phyloP scores from a whole-genome alignment of 257 asterid genomes.

The Solanum medicagineum region DNA sequence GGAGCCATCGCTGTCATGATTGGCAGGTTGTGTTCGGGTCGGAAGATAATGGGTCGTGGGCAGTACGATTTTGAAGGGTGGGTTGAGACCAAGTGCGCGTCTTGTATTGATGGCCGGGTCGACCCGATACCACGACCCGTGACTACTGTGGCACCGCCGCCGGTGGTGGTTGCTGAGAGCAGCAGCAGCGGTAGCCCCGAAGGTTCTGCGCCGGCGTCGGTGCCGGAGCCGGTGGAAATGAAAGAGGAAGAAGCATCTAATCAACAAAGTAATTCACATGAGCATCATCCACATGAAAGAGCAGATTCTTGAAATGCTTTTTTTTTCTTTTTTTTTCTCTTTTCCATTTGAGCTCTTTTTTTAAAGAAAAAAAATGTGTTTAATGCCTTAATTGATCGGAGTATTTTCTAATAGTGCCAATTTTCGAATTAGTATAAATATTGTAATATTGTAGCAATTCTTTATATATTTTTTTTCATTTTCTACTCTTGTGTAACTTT shows the following conservation, averaged over 20 bases:
- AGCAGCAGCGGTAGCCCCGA: conserved; percentile 19
- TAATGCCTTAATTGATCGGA: neutral
- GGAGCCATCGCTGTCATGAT: conserved; percentile 71
- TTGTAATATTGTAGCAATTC: conserved; percentile 17
- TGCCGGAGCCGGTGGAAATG: conserved; percentile 14
- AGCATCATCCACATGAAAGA: conserved; percentile 15
- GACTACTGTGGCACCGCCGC: neutral
- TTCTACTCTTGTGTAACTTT: too few relatives aligned
- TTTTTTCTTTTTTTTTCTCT: neutral
- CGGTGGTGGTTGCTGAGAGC: conserved; percentile 25
- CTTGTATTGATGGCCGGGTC: conserved; percentile 79
- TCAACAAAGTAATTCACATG: conserved; percentile 1
- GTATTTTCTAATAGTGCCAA: conserved; percentile 3
- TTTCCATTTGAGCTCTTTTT: neutral
- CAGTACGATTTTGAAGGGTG: conserved; percentile 73
- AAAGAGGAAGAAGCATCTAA: conserved; percentile 15
- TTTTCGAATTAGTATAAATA: conserved; percentile 6
- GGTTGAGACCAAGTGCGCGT: conserved; percentile 76
- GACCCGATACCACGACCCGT: conserved; percentile 34
- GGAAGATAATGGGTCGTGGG: conserved; percentile 52
- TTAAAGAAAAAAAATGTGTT: neutral
- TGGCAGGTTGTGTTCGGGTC: conserved; percentile 78
- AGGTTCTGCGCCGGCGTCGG: neutral
- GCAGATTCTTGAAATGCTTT: conserved; percentile 5
- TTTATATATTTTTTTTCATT: neutral